Percentiles rank a stretch among this genome's conserved stretches.
Conservation (phyloP, 2,329 filamentous ascomycete species). For the Zymoseptoria crescenta region DNA sequence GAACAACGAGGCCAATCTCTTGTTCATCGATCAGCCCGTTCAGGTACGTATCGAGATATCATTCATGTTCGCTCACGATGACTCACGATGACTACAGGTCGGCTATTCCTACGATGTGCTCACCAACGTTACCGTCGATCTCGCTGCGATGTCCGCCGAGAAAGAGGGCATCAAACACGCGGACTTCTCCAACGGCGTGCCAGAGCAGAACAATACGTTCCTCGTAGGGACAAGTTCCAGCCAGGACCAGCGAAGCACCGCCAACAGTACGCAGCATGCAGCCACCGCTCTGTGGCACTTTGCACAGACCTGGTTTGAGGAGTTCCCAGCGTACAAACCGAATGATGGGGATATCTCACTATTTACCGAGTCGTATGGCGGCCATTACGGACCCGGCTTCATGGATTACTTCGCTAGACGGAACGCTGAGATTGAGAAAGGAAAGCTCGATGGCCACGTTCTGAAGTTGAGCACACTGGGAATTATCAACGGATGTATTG, state of each 20-base stretch:
- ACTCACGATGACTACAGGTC: constrained; percentile 21
- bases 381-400: constrained; percentile 44
- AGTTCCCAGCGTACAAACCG: constrained; percentile 30
- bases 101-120: constrained; percentile 21
- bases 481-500: constrained; percentile 52
- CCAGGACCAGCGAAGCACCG: constrained; percentile 31
- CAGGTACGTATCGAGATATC: constrained; percentile 31
- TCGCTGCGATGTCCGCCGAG: constrained; percentile 4
- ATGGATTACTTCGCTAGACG: constrained; percentile 52
- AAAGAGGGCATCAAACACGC: constrained; percentile 11
- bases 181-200: constrained; percentile 31
- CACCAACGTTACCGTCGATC: constrained; percentile 28
- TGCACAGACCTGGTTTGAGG: constrained; percentile 45
- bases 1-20: constrained; percentile 52
- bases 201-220: constrained; percentile 25
- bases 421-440: constrained; percentile 47
- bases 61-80: not conserved
- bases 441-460: constrained; percentile 35
- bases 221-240: constrained; percentile 53
- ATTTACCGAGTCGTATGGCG: constrained; percentile 65
- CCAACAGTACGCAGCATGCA: constrained; percentile 26
- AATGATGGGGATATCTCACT: constrained; percentile 51
- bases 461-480: constrained; percentile 43
- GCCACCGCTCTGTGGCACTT: constrained; percentile 53
- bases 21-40: constrained; percentile 38